Conservation (phyloP, 2,329 filamentous ascomycete species). For the Ceratocystis lukuohia region DNA sequence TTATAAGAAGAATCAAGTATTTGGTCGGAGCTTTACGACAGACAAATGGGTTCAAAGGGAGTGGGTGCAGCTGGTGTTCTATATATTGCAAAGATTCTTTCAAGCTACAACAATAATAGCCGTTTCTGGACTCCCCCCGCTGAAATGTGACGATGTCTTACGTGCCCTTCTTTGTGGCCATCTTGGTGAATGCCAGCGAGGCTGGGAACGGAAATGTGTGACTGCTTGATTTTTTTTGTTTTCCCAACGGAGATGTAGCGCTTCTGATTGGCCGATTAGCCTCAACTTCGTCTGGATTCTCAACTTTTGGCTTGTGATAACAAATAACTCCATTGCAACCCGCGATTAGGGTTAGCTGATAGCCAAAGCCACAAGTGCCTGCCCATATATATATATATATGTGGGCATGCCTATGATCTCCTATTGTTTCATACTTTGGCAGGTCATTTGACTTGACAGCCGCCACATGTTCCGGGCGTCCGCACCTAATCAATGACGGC, state of each 20-base stretch:
- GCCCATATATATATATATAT: not conserved
- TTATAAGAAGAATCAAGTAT: too few species aligned
- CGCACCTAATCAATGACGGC: not conserved
- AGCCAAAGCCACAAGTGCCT: not conserved
- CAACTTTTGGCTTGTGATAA: slow-evolving; percentile 11
- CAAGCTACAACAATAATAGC: too few species aligned
- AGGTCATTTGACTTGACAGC: not conserved
- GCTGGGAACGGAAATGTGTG: not conserved
- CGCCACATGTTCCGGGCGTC: not conserved
- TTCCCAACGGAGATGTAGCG: not conserved
- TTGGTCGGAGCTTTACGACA: too few species aligned
- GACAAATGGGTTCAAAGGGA: not conserved
- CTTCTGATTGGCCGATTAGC: slow-evolving; percentile 10
- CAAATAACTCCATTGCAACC: not conserved
- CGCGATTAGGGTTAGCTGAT: not conserved
- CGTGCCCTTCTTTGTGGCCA: not conserved
- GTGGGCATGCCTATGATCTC: not conserved
- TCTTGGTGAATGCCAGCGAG: not conserved
- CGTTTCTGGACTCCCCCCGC: too few species aligned
- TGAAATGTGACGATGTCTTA: not conserved
- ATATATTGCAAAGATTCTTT: not conserved
- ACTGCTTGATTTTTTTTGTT: slow-evolving; percentile 6
- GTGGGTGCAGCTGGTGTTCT: not conserved
- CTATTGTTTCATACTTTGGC: not conserved
- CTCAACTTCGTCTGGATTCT: not conserved